Conservation (phyloP, 164 flowering plant species). For the Vitis cinerea region DNA sequence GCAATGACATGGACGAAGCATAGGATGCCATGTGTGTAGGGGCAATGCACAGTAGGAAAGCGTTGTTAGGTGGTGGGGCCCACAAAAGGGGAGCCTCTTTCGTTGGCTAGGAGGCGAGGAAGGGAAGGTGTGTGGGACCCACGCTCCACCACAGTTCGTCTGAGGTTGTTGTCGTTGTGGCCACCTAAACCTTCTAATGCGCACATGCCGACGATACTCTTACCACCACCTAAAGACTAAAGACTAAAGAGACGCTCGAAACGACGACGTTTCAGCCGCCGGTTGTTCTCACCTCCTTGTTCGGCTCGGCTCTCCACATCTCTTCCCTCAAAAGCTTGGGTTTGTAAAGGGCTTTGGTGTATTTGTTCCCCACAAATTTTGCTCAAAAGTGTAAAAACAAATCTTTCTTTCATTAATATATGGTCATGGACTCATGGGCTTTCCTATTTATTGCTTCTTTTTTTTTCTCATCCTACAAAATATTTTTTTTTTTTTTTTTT, state of each 20-base stretch:
- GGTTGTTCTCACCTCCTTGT: background rate
- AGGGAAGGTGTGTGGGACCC: slow-evolving; percentile 5
- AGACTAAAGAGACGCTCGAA: background rate
- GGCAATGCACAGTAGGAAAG: background rate
- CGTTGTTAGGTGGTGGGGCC: slow-evolving; percentile 8
- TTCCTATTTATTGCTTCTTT: too few relatives aligned
- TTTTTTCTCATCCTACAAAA: too few relatives aligned
- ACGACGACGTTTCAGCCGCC: slow-evolving; percentile 1
- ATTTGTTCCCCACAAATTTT: background rate
- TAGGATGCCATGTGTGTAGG: background rate
- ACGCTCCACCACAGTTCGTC: background rate
- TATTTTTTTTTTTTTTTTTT: too few relatives aligned
- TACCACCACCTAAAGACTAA: background rate
- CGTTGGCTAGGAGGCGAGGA: slow-evolving; percentile 10
- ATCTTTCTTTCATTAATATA: too few relatives aligned
- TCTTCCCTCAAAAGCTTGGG: background rate
- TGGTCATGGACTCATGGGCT: too few relatives aligned
- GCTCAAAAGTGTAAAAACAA: background rate
- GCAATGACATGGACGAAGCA: slow-evolving; percentile 5
- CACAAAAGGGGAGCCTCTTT: background rate
- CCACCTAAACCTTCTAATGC: slow-evolving; percentile 21
- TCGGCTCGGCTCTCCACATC: slow-evolving; percentile 3
- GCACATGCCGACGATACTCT: slow-evolving; percentile 28
- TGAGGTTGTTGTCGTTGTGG: slow-evolving; percentile 14
- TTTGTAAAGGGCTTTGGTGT: background rate